Conservation (phyloP, 129 eudicot species). For the Ambrosia artemisiifolia region DNA sequence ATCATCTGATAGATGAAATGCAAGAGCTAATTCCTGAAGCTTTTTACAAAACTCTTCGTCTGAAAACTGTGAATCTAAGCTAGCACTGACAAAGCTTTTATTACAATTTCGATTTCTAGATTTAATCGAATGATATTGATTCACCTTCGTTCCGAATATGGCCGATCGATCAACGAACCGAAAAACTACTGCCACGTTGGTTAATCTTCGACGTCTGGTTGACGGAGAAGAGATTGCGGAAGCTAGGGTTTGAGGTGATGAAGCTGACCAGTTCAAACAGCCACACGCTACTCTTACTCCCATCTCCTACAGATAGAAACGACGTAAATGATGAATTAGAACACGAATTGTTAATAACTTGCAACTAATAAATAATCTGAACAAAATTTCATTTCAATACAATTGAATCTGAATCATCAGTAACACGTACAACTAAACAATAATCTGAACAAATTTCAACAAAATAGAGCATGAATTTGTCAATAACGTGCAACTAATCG, state of each 20-base stretch:
- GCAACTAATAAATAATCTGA: constrained; percentile 4
- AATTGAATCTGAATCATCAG: neutral
- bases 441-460: neutral
- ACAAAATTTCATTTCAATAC: neutral
- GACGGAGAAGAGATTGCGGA: constrained; percentile 57
- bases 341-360: neutral
- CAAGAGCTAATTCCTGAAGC: constrained; percentile 51
- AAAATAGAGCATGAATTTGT: no score
- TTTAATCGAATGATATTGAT: constrained; percentile 39
- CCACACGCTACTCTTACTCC: constrained; percentile 46
- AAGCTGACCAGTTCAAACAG: constrained; percentile 56
- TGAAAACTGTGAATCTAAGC: constrained; percentile 54
- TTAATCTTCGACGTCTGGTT: constrained; percentile 29
- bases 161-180: constrained; percentile 38
- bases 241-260: constrained; percentile 60
- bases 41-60: constrained; percentile 73
- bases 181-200: constrained; percentile 37
- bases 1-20: constrained; percentile 43
- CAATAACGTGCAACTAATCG: constrained; percentile 6
- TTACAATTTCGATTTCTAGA: constrained; percentile 21
- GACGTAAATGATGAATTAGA: neutral
- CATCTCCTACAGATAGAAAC: constrained; percentile 31
- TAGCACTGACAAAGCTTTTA: constrained; percentile 40
- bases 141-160: constrained; percentile 42
- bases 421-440: neutral